Conservation (phyloP, 306 rosid genomes). For the Coriaria nepalensis region DNA sequence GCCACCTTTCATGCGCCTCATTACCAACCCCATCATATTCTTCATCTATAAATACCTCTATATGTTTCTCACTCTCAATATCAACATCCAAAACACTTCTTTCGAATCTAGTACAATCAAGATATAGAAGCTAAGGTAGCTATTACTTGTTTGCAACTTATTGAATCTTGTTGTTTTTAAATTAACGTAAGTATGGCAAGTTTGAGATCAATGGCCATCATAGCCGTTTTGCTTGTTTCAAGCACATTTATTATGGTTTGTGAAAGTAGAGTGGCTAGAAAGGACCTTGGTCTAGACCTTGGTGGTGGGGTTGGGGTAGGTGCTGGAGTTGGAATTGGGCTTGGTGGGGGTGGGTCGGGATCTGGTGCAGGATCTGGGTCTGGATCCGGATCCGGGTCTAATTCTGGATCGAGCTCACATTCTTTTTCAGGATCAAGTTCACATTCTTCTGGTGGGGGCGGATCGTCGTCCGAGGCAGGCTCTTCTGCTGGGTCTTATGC, state of each 20-base stretch:
- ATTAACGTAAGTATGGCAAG: too few relatives aligned
- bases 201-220: slow-evolving; percentile 18
- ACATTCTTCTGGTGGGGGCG: too few relatives aligned
- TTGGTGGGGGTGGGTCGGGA: slow-evolving; percentile 34
- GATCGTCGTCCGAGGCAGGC: too few relatives aligned
- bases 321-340: slow-evolving; percentile 38
- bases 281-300: slow-evolving; percentile 48
- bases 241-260: slow-evolving; percentile 13
- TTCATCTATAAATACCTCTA: too few relatives aligned
- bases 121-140: too few relatives aligned
- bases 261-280: slow-evolving; percentile 44
- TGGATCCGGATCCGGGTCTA: slow-evolving; percentile 19
- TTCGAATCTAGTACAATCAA: too few relatives aligned
- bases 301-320: slow-evolving; percentile 64
- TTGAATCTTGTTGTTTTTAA: too few relatives aligned
- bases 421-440: slow-evolving; percentile 7
- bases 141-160: too few relatives aligned
- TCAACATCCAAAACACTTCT: too few relatives aligned
- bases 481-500: slow-evolving; percentile 32
- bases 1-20: too few relatives aligned
- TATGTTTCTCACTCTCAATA: too few relatives aligned
- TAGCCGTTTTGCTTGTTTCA: slow-evolving; percentile 30
- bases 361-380: slow-evolving; percentile 39
- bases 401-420: slow-evolving; percentile 2
- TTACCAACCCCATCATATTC: too few relatives aligned